Evolutionary conservation across 768 basidiomycete species (phyloP), one percentile per base, ranked within the genome.

Genomic region (button mushroom (Agaricus bisporus)): DNA sequence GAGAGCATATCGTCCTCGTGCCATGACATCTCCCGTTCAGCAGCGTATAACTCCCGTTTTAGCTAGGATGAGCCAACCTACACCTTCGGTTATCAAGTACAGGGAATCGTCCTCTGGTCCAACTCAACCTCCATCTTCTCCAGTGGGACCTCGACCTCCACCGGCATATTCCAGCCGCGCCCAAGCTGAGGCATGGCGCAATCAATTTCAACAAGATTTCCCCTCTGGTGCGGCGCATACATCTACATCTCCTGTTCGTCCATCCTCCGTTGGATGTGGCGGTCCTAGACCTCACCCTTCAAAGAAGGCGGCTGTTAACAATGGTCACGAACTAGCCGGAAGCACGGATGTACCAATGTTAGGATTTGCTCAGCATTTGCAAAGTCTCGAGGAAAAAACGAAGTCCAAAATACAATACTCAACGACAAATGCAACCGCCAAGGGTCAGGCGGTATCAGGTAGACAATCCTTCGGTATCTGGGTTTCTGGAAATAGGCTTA

Each of bases 231-330:
- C 50, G n/a, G 47, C 26, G 55, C 54, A 28, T 48, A 48, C 39
- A 56, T 44, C 37, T 28, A 58, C 56, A 35, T 56, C 48, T 20
- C 51, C 48, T 11, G 25, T 42, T 26, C 67, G 63, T 14, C 60
- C 62, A 18, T 60, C 57, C 32, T 63, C 67, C 25, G 50, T 56
- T 15, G 59, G 60, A 5, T 59, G 62, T 41, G 59, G 60, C 36
- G 69, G 65, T 1, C 63, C 69, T 22, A 67, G 69, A 17, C 66
- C 69, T 0, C 61, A 62, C 25, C 67, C 66, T 52, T 64, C 73
- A 11, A 66, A 70, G 52, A 68, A 70, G 53, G 73, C 73, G 20
- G 61, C 72, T 54, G 72, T 74, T 4, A 68, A 67, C 52, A 69
- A 69, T 17, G 53, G 55, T 22, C 52, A 43, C 8, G 58, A 54